Evolutionary conservation across 2,329 filamentous ascomycete genomes (phyloP).

Genomic region (Penicillium brevicompactum): DNA sequence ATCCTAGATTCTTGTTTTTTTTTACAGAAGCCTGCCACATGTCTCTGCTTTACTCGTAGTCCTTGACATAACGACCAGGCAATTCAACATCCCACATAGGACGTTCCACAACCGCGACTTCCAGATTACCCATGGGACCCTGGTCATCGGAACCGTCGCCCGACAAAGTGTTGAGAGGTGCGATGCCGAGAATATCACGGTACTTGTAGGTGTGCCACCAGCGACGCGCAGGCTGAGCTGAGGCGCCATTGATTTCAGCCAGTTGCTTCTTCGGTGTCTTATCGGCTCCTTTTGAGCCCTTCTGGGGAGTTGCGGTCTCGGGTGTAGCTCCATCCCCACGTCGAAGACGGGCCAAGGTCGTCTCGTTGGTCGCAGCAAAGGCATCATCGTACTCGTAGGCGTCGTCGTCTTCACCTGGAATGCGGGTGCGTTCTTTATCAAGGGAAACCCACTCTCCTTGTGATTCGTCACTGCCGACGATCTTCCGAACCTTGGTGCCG

Average conservation of each 20-base stretch:
- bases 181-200: conserved; percentile 81
- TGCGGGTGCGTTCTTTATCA: conserved; percentile 30
- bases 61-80: conserved; percentile 68
- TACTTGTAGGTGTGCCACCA: conserved; percentile 91
- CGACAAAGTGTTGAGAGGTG: conserved; percentile 53
- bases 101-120: conserved; percentile 86
- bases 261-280: conserved; percentile 30
- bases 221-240: conserved; percentile 31
- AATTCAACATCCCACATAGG: conserved; percentile 81
- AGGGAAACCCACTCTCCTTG: conserved; percentile 38
- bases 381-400: conserved; percentile 37
- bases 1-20: conserved; percentile 8
- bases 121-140: conserved; percentile 42
- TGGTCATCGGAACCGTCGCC: conserved; percentile 34
- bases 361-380: conserved; percentile 33
- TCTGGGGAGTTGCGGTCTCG: conserved; percentile 25
- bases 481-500: conserved; percentile 53
- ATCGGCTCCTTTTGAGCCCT: conserved; percentile 20
- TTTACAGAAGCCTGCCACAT: conserved; percentile 5
- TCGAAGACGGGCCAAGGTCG: conserved; percentile 35
- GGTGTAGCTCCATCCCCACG: conserved; percentile 23
- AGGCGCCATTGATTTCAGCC: conserved; percentile 26
- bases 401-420: conserved; percentile 34
- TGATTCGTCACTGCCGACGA: conserved; percentile 42
- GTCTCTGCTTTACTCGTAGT: conserved; percentile 46